phyloP scores from a whole-genome alignment of 148 eudicot species.

The Euryodendron excelsum region DNA sequence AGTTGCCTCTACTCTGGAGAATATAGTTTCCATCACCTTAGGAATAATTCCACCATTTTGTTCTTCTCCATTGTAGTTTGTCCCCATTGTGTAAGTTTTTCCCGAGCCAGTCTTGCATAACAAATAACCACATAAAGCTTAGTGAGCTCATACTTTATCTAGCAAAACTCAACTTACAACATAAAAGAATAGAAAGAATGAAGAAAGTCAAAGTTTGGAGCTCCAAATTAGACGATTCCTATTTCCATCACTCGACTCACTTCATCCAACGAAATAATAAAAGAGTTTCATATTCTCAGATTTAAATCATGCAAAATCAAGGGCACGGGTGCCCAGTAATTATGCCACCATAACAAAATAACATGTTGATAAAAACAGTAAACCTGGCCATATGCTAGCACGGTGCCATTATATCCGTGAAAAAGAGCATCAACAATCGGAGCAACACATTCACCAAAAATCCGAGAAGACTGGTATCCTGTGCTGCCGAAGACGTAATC shows the following conservation, averaged over 20 bases:
- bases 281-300: neutral
- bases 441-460: constrained; percentile 66
- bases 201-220: neutral
- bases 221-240: neutral
- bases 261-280: neutral
- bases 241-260: neutral
- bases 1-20: constrained; percentile 53
- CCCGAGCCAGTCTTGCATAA: constrained; percentile 82
- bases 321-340: too few relatives aligned
- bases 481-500: constrained; percentile 72
- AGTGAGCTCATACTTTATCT: constrained; percentile 3
- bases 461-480: constrained; percentile 44
- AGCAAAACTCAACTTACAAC: neutral
- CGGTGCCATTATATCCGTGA: constrained; percentile 83
- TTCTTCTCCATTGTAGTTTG: constrained; percentile 74
- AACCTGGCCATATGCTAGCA: constrained; percentile 91
- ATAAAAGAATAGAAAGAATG: neutral
- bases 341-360: neutral
- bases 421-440: constrained; percentile 74
- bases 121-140: constrained; percentile 9
- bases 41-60: constrained; percentile 69
- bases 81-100: constrained; percentile 97
- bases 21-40: constrained; percentile 80
- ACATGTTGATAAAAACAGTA: neutral
- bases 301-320: neutral